These are phyloP conservation scores for Pseudogymnoascus sp. DNA, from an alignment of 2,329 filamentous ascomycete genomes.

Conservation along the genomic window DNA sequence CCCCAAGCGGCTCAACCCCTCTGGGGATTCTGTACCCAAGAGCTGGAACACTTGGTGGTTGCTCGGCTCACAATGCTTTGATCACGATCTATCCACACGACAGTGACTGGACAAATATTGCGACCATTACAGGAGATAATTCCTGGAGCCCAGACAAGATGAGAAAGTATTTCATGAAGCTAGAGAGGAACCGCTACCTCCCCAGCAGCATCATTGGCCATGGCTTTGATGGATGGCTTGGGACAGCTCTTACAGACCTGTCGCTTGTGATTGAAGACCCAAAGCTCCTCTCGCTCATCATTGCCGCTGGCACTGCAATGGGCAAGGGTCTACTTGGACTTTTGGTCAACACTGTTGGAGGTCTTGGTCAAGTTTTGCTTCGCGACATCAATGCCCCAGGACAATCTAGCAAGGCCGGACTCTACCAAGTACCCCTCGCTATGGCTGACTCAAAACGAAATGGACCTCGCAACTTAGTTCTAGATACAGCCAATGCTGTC, in stretches of 20 bases:
- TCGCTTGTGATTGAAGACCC: slow-evolving; percentile 16
- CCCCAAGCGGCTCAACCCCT: slow-evolving; percentile 18
- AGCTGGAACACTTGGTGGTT: slow-evolving; percentile 24
- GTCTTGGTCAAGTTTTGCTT: slow-evolving; percentile 14
- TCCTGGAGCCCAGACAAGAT: slow-evolving; percentile 15
- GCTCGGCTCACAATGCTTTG: slow-evolving; percentile 17
- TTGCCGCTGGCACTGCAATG: slow-evolving; percentile 16
- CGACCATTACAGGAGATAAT: slow-evolving; percentile 15
- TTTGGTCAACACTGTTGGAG: slow-evolving; percentile 11
- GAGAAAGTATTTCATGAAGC: slow-evolving; percentile 12
- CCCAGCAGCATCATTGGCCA: slow-evolving; percentile 15
- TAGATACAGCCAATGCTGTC: slow-evolving; percentile 20
- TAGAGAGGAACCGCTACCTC: slow-evolving; percentile 14
- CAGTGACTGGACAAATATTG: slow-evolving; percentile 18
- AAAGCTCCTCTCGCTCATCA: slow-evolving; percentile 16
- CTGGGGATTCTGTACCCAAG: slow-evolving; percentile 24
- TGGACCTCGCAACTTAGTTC: slow-evolving; percentile 22
- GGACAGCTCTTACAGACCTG: slow-evolving; percentile 11
- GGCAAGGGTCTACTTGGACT: slow-evolving; percentile 12
- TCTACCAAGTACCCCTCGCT: slow-evolving; percentile 22
- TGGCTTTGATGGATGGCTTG: slow-evolving; percentile 23
- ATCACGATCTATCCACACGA: slow-evolving; percentile 16
- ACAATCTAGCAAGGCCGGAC: slow-evolving; percentile 15
- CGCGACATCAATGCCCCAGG: slow-evolving; percentile 19
- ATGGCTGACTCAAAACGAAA: slow-evolving; percentile 17